phyloP scores from a whole-genome alignment of 176 grass and related monocot species.

The Oryza coarctata region DNA sequence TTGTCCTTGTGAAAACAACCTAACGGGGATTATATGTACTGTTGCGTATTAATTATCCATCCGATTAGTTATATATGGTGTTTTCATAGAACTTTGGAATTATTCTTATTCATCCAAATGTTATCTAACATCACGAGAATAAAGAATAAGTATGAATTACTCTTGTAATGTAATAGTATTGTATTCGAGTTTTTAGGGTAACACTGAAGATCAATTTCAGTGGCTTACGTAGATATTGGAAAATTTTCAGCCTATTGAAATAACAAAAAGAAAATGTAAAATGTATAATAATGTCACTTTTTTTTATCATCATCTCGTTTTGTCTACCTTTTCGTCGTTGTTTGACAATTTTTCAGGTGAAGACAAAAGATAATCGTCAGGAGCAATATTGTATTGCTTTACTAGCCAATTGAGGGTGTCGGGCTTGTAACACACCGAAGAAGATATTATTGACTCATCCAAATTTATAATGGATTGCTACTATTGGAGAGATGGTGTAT shows the following conservation, averaged over 20 bases:
- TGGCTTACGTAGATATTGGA: not conserved
- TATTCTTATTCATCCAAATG: not conserved
- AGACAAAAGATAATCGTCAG: conserved; percentile 34
- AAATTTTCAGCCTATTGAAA: not conserved
- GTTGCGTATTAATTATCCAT: not conserved
- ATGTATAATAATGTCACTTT: not conserved
- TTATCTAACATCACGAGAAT: not conserved
- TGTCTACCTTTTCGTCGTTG: not conserved
- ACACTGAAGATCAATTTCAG: not conserved
- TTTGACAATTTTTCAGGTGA: not conserved
- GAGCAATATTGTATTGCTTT: not conserved
- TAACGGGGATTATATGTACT: not conserved
- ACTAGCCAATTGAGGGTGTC: conserved; percentile 10
- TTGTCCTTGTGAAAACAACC: not conserved
- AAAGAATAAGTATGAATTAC: not conserved
- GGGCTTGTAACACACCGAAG: conserved; percentile 1
- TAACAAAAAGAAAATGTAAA: not conserved
- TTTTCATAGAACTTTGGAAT: too few species aligned
- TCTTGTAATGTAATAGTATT: too few species aligned
- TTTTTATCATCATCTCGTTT: not conserved
- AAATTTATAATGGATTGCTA: not conserved
- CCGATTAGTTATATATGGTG: not conserved
- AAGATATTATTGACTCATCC: conserved; percentile 18
- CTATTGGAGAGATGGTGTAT: conserved; percentile 1
- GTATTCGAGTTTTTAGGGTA: too few species aligned